Evolutionary conservation across 176 grass and related monocot species (phyloP), one percentile per base, ranked within the genome.

Genomic region (Oryza punctata): DNA sequence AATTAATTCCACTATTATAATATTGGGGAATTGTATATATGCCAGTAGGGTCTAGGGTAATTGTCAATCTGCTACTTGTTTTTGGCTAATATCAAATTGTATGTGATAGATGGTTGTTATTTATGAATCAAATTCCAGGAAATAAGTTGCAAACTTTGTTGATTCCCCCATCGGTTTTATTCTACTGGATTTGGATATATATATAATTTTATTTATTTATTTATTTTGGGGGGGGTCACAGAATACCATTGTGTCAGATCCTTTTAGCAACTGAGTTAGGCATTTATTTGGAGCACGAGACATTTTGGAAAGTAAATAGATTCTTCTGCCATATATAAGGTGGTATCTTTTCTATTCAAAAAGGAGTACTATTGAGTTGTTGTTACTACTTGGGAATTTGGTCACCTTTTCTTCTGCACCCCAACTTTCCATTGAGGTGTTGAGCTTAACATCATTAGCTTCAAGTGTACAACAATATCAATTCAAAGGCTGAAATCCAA

Each of bases 1-100:
- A 69, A 74, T 84, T 41, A 52, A 41, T 90, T 73, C 47, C 40
- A 70, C 69, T 59, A 45, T 70, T 79, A 75, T 40, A 57, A 24
- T 61, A 24, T 61, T 3, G 57, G 57, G 23, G 57, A 24, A 24
- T 61, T 5, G 13, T 7, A 24, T 61, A 10, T 24, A 61, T 19
- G n/a, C 19, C n/a, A 24, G 21, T 61, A 61, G 57, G 57, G 57
- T 61, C 7, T 61, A 61, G 19, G 14, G 8, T 24, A 61, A 19
- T 57, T 57, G 52, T 57, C 57, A 61, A 61, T 61, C 57, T 61
- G 57, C 57, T 10, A 24, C 57, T 61, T 5, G n/a, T 61, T 24
- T 23, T 61, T 61, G 21, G 57, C 18, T 61, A 61, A 11, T 11
- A 61, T 23, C 13, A 61, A 23, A 61, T 61, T 61, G 7, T 61